Evolutionary conservation across 306 rosid species (phyloP).

Genomic region (Vigna reflexopilosa): DNA sequence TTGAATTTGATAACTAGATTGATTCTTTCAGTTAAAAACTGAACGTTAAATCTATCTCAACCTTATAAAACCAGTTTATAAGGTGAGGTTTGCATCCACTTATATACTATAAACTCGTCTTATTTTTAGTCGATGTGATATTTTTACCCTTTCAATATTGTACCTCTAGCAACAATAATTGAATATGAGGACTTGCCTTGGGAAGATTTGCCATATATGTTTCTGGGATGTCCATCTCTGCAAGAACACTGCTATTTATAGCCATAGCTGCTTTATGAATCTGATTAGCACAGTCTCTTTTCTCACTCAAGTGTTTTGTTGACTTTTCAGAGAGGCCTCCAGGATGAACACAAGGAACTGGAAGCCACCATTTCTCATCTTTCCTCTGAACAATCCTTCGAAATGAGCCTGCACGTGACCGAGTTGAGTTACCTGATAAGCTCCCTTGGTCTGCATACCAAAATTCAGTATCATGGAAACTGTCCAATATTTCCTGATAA

Average conservation of each 20-base stretch:
- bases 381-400: slow-evolving; percentile 71
- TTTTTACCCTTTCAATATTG: background rate
- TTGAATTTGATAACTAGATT: background rate
- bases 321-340: slow-evolving; percentile 80
- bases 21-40: too few species aligned
- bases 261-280: slow-evolving; percentile 98
- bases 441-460: slow-evolving; percentile 95
- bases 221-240: slow-evolving; percentile 95
- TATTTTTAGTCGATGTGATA: too few species aligned
- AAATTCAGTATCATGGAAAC: slow-evolving; percentile 81
- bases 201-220: slow-evolving; percentile 81
- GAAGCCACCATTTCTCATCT: slow-evolving; percentile 99
- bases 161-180: background rate
- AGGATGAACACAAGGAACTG: slow-evolving; percentile 80
- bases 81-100: too few species aligned
- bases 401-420: slow-evolving; percentile 72
- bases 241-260: slow-evolving; percentile 81
- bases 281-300: slow-evolving; percentile 83
- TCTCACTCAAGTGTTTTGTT: slow-evolving; percentile 71
- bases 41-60: too few species aligned
- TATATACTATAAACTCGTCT: too few species aligned
- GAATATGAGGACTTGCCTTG: slow-evolving; percentile 64
- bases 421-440: slow-evolving; percentile 66
- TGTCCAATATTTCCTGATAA: slow-evolving; percentile 81
- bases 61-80: too few species aligned